These are phyloP conservation scores for Phytophthora nicotianae DNA, from an alignment of 352 stramenopile genomes.

Conservation along the genomic window DNA sequence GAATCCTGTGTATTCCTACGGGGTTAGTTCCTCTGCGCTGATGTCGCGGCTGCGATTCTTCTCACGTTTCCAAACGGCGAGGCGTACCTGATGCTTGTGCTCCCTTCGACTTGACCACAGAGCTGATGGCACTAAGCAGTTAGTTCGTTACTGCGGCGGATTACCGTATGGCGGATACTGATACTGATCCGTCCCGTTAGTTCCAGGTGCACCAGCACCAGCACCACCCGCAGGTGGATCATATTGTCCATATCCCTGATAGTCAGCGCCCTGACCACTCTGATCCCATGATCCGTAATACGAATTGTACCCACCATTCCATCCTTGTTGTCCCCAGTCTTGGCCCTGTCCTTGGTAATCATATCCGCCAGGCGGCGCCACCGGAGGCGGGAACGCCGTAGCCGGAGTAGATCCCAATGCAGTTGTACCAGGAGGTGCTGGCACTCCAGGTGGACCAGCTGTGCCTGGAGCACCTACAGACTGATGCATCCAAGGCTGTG, in stretches of 20 bases:
- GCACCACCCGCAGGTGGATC: conserved; percentile 19
- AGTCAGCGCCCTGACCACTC: conserved; percentile 30
- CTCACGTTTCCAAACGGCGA: conserved; percentile 24
- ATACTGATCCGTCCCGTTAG: conserved; percentile 39
- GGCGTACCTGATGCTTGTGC: conserved; percentile 31
- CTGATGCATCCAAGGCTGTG: conserved; percentile 73
- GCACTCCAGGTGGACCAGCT: conserved; percentile 22
- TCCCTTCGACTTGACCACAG: conserved; percentile 7
- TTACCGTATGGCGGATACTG: conserved; percentile 54
- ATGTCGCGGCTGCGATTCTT: conserved; percentile 16
- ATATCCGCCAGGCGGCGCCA: conserved; percentile 41
- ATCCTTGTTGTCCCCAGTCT: conserved; percentile 43
- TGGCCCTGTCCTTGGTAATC: conserved; percentile 42
- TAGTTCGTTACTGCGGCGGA: conserved; percentile 39
- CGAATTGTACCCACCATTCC: conserved; percentile 50
- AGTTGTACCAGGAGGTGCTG: conserved; percentile 22
- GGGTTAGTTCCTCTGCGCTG: conserved; percentile 34
- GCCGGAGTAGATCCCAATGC: conserved; percentile 48
- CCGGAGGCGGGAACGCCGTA: conserved; percentile 57
- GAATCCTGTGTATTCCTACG: conserved; percentile 44
- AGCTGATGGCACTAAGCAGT: conserved; percentile 23
- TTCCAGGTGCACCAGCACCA: conserved; percentile 25
- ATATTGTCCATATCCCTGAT: conserved; percentile 50
- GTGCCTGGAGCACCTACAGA: conserved; percentile 42
- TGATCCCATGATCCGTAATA: conserved; percentile 62